phyloP scores from a whole-genome alignment of 495 filamentous ascomycete species.

The Cladorrhinum samala region DNA sequence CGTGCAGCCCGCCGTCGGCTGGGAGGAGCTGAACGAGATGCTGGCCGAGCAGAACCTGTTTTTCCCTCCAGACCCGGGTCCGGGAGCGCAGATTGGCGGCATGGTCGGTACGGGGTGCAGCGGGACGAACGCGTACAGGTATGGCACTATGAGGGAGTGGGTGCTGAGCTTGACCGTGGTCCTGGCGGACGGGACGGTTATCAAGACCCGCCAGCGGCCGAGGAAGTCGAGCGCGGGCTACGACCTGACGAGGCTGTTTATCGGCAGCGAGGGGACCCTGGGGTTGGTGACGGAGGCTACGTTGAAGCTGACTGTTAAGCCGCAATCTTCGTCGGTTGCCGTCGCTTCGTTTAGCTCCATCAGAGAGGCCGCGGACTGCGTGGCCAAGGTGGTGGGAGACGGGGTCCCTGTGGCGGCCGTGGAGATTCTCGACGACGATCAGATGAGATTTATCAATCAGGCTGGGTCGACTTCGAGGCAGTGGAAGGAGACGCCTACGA shows the following conservation, averaged over 20 bases:
- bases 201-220: slow-evolving; percentile 77
- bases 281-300: slow-evolving; percentile 73
- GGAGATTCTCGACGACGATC: slow-evolving; percentile 88
- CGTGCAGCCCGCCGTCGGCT: slow-evolving; percentile 75
- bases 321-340: slow-evolving; percentile 72
- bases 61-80: slow-evolving; percentile 79
- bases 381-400: slow-evolving; percentile 68
- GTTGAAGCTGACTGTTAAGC: slow-evolving; percentile 75
- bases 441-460: slow-evolving; percentile 88
- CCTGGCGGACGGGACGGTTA: slow-evolving; percentile 81
- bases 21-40: slow-evolving; percentile 71
- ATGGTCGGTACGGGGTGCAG: slow-evolving; percentile 95
- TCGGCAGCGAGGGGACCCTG: slow-evolving; percentile 73
- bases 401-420: slow-evolving; percentile 83
- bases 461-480: slow-evolving; percentile 62
- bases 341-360: slow-evolving; percentile 75
- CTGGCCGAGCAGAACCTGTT: slow-evolving; percentile 63
- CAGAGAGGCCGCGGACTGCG: slow-evolving; percentile 73
- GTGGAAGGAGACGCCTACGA: slow-evolving; percentile 76
- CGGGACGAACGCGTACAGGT: slow-evolving; percentile 88
- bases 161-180: slow-evolving; percentile 87
- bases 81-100: slow-evolving; percentile 83
- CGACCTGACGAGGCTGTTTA: slow-evolving; percentile 73
- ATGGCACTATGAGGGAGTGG: slow-evolving; percentile 97
- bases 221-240: slow-evolving; percentile 82